phyloP scores from a whole-genome alignment of 306 rosid genomes.

The Cucumis hystrix region DNA sequence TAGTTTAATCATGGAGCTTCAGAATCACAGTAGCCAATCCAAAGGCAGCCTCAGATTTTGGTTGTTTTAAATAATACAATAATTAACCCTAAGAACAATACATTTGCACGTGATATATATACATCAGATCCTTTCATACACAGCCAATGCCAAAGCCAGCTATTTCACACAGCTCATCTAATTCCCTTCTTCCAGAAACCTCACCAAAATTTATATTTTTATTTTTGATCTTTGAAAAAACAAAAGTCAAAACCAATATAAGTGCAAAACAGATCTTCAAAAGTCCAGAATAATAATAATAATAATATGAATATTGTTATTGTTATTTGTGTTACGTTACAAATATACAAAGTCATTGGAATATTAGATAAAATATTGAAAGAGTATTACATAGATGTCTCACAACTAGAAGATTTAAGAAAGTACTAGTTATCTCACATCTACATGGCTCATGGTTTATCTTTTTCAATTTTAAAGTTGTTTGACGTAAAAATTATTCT shows the following conservation, averaged over 20 bases:
- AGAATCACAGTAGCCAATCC: conserved; percentile 3
- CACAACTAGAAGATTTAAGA: too few species aligned
- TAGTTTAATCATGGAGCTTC: background rate
- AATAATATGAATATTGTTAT: too few species aligned
- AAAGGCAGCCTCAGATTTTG: background rate
- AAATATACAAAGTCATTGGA: too few species aligned
- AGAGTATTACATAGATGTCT: too few species aligned
- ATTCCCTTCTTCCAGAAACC: conserved; percentile 3
- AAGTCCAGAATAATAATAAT: too few species aligned
- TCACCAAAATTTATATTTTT: background rate
- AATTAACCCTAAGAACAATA: background rate
- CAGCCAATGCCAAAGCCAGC: conserved; percentile 37
- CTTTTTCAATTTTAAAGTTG: too few species aligned
- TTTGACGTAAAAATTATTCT: too few species aligned
- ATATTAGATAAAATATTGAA: too few species aligned
- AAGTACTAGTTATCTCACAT: too few species aligned
- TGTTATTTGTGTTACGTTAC: too few species aligned
- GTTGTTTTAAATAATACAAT: background rate
- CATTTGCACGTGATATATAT: conserved; percentile 18
- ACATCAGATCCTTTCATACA: conserved; percentile 30
- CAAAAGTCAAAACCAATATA: background rate
- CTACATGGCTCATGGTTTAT: too few species aligned
- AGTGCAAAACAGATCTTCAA: background rate
- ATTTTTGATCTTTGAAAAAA: background rate
- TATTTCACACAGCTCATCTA: conserved; percentile 53